Evolutionary conservation across 2,329 filamentous ascomycete genomes (phyloP).

Genomic region (Fusarium nanum): DNA sequence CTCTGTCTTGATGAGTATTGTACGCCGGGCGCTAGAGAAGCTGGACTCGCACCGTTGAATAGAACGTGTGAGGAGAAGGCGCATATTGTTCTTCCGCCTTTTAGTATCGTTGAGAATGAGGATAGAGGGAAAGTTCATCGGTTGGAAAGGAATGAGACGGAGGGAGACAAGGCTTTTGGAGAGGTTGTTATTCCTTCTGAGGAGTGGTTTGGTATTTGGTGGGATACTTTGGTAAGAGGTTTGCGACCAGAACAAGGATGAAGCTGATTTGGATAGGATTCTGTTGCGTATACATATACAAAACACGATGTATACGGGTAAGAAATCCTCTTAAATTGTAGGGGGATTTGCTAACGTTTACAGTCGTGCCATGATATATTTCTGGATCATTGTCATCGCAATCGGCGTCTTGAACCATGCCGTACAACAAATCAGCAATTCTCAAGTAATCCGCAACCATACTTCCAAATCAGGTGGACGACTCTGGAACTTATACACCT

Average conservation of each 20-base stretch:
- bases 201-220: conserved; percentile 51
- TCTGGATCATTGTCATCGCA: conserved; percentile 55
- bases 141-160: conserved; percentile 46
- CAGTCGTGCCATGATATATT: conserved; percentile 53
- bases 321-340: rapidly evolving
- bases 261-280: conserved; percentile 46
- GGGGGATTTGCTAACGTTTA: not conserved
- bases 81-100: conserved; percentile 49
- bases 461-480: not conserved
- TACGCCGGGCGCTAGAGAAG: conserved; percentile 37
- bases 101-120: conserved; percentile 50
- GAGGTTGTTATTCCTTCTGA: conserved; percentile 53
- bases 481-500: conserved; percentile 28
- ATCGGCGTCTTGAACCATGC: conserved; percentile 53
- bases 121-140: conserved; percentile 49
- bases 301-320: conserved; percentile 55
- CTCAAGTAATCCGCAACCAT: not conserved
- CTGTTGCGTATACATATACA: conserved; percentile 50
- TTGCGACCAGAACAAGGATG: not conserved
- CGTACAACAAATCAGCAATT: conserved; percentile 18
- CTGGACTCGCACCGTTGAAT: conserved; percentile 48
- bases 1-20: conserved; percentile 55
- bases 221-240: conserved; percentile 53
- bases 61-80: conserved; percentile 49
- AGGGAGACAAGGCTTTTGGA: conserved; percentile 17